phyloP scores from a whole-genome alignment of 2,329 filamentous ascomycete species.

The Trichothecium sympodiale region DNA sequence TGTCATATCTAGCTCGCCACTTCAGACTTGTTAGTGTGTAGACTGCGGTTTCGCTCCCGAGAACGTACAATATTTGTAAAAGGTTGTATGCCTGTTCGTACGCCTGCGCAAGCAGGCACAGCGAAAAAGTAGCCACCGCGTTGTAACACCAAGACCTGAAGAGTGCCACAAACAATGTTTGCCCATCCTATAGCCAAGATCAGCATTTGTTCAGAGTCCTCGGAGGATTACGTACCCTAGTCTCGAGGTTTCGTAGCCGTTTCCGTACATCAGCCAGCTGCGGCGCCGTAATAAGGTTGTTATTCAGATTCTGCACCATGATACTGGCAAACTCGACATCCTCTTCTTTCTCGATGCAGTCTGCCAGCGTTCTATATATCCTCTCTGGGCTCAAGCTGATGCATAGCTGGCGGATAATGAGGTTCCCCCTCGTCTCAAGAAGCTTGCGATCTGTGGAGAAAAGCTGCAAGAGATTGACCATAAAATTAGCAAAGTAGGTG shows the following conservation, averaged over 20 bases:
- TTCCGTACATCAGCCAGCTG: slow-evolving; percentile 87
- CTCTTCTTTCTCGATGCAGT: slow-evolving; percentile 95
- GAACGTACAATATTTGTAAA: slow-evolving; percentile 77
- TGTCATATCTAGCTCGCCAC: slow-evolving; percentile 95
- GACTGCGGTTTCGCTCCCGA: too few species aligned
- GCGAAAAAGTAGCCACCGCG: slow-evolving; percentile 90
- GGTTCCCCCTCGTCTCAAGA: slow-evolving; percentile 82
- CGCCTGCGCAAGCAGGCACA: slow-evolving; percentile 89
- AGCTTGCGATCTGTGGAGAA: slow-evolving; percentile 91
- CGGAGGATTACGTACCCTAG: slow-evolving; percentile 41
- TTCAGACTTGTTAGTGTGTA: slow-evolving; percentile 24
- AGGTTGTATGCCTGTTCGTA: slow-evolving; percentile 98
- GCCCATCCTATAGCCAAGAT: slow-evolving; percentile 58
- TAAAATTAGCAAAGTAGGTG: slow-evolving; percentile 94
- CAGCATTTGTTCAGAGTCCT: neutral
- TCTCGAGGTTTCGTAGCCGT: slow-evolving; percentile 79
- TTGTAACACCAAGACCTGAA: slow-evolving; percentile 99
- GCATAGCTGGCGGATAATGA: slow-evolving; percentile 93
- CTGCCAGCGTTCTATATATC: slow-evolving; percentile 90
- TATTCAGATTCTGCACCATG: slow-evolving; percentile 99
- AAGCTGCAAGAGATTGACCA: slow-evolving; percentile 89
- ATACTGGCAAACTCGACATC: slow-evolving; percentile 98
- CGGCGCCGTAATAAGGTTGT: slow-evolving; percentile 95
- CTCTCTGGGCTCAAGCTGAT: slow-evolving; percentile 86
- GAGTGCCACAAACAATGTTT: slow-evolving; percentile 86